Percentiles rank a stretch among this genome's conserved stretches.
Conservation (phyloP, 1,284 basidiomycete species). For the Stereum hirsutum region DNA sequence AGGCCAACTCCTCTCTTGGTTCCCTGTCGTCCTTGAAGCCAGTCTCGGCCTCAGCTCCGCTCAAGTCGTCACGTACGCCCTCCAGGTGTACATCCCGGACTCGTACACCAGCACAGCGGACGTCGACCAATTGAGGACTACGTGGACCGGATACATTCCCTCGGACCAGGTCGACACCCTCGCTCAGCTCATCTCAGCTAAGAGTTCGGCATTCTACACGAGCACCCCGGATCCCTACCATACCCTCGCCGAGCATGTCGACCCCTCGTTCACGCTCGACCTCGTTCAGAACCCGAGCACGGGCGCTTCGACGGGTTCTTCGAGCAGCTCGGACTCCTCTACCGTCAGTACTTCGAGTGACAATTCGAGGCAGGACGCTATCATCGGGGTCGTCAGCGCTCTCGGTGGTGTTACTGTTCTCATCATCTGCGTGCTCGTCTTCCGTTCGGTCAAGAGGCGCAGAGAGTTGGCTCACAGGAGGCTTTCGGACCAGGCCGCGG, state of each 20-base stretch:
- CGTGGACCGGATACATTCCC: constrained; percentile 56
- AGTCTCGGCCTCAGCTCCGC: constrained; percentile 31
- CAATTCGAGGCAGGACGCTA: constrained; percentile 56
- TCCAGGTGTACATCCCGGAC: constrained; percentile 50
- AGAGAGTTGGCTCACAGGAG: constrained; percentile 54
- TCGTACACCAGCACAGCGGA: constrained; percentile 41
- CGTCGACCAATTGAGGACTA: constrained; percentile 38
- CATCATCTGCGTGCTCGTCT: constrained; percentile 55
- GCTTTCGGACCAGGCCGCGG: constrained; percentile 36
- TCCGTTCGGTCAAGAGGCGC: constrained; percentile 49
- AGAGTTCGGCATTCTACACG: constrained; percentile 53
- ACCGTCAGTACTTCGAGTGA: not conserved
- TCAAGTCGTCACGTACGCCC: constrained; percentile 43
- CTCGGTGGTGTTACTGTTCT: constrained; percentile 63
- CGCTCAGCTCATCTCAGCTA: constrained; percentile 43
- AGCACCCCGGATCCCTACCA: constrained; percentile 25
- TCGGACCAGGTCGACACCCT: constrained; percentile 35
- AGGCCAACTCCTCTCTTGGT: constrained; percentile 55
- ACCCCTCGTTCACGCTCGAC: constrained; percentile 45
- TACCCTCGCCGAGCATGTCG: constrained; percentile 50
- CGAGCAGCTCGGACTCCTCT: constrained; percentile 4
- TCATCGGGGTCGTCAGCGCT: constrained; percentile 72
- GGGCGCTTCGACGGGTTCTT: constrained; percentile 15
- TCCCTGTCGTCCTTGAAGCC: constrained; percentile 39
- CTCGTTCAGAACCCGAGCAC: constrained; percentile 30